A percentile compares a stretch with the other conserved stretches of the same genome.
These are phyloP conservation scores for Corymbia calophylla DNA, from an alignment of 441 rosid genomes.

Conservation along the genomic window DNA sequence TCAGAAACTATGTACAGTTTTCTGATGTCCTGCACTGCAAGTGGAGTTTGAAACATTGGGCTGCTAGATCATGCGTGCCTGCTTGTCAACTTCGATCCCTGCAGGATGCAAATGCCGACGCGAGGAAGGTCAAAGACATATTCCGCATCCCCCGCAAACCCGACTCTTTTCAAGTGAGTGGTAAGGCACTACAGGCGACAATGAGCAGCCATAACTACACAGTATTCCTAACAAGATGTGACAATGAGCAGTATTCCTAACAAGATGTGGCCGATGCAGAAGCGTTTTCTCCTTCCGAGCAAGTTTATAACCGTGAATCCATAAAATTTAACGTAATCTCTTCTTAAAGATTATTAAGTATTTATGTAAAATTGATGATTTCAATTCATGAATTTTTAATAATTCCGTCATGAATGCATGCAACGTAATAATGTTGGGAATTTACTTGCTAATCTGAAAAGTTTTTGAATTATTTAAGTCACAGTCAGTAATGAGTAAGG, in stretches of 20 bases:
- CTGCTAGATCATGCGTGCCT: background rate
- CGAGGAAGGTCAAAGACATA: slow-evolving; percentile 28
- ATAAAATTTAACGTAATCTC: accelerated
- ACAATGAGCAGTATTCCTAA: too few relatives aligned
- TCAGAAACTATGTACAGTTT: background rate
- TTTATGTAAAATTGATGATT: background rate
- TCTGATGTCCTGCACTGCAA: background rate
- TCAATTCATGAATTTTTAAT: background rate
- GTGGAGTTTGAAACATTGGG: background rate
- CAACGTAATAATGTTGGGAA: background rate
- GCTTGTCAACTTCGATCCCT: background rate
- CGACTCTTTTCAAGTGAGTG: background rate
- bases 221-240: background rate
- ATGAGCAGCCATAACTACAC: background rate
- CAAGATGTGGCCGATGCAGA: background rate
- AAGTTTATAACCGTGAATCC: background rate
- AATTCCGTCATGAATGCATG: background rate
- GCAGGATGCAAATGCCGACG: slow-evolving; percentile 42
- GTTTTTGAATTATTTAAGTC: background rate
- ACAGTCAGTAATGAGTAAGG: background rate
- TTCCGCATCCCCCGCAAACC: slow-evolving; percentile 26
- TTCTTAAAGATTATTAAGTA: background rate
- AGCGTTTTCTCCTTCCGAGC: background rate
- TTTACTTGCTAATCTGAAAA: accelerated
- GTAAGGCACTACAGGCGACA: background rate